A percentile compares a stretch with the other conserved stretches of the same genome.
These are phyloP conservation scores for Tricholoma hemisulphureum DNA, from an alignment of 768 basidiomycete genomes.

Conservation along the genomic window DNA sequence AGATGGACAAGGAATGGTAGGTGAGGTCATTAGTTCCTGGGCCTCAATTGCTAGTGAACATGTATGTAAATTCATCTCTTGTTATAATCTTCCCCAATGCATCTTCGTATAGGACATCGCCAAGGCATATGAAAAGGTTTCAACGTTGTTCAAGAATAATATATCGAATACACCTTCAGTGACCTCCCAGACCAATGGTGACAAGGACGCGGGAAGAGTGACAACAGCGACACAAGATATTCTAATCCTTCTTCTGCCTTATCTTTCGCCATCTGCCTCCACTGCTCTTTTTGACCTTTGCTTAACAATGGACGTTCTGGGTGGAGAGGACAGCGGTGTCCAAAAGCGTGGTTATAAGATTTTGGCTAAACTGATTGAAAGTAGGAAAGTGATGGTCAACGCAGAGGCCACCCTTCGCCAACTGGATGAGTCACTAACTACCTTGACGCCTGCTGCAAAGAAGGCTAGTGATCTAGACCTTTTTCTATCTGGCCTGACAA, in stretches of 20 bases:
- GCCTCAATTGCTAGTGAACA: constrained; percentile 71
- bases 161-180: constrained; percentile 36
- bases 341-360: constrained; percentile 97
- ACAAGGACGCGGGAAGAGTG: constrained; percentile 43
- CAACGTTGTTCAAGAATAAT: constrained; percentile 66
- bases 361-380: constrained; percentile 70
- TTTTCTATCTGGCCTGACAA: not conserved
- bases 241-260: constrained; percentile 77
- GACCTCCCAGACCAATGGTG: constrained; percentile 21
- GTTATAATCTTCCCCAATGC: constrained; percentile 1
- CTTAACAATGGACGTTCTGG: constrained; percentile 65
- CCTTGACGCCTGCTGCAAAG: constrained; percentile 81
- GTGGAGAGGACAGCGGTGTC: constrained; percentile 78
- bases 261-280: constrained; percentile 62
- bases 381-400: constrained; percentile 52
- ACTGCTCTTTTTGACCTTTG: constrained; percentile 66
- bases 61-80: constrained; percentile 36
- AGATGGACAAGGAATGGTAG: constrained; percentile 73
- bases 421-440: constrained; percentile 63
- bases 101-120: constrained; percentile 55
- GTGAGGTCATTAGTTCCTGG: constrained; percentile 89
- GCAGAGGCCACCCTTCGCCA: constrained; percentile 60
- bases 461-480: constrained; percentile 46
- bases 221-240: constrained; percentile 78
- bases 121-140: constrained; percentile 80